Conservation (phyloP, 1,284 basidiomycete species). For the Puccinia novopanici region DNA sequence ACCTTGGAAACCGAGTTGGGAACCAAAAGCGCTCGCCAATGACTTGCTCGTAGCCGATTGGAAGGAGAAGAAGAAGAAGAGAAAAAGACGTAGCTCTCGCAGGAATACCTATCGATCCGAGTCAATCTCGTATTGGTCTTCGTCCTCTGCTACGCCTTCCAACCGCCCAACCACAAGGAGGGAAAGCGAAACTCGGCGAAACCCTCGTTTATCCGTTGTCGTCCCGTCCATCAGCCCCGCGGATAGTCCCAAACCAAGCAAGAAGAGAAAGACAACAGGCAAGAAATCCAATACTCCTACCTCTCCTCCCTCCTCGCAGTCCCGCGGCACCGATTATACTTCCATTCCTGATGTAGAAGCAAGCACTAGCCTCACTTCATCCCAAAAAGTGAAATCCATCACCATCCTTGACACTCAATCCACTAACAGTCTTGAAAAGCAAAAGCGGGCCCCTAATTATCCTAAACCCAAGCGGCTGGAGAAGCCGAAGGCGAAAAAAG, state of each 20-base stretch:
- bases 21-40: slow-evolving; percentile 12
- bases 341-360: background rate
- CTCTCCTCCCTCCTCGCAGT: background rate
- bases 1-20: slow-evolving; percentile 32
- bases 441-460: background rate
- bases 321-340: background rate
- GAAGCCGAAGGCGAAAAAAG: background rate
- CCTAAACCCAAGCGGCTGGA: background rate
- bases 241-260: too few relatives aligned
- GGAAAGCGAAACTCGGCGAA: background rate
- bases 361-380: background rate
- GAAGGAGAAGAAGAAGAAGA: slow-evolving; percentile 14
- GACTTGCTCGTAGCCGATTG: slow-evolving; percentile 12
- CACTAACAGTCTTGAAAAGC: background rate
- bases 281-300: background rate
- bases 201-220: background rate
- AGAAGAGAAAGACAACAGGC: background rate
- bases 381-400: background rate
- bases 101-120: slow-evolving; percentile 4
- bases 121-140: background rate
- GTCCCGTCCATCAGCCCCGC: background rate
- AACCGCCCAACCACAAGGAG: background rate
- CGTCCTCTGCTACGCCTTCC: background rate
- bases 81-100: background rate
- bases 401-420: slow-evolving; percentile 27